Conservation (phyloP, 2,329 filamentous ascomycete genomes). For the Botrytis medusae region DNA sequence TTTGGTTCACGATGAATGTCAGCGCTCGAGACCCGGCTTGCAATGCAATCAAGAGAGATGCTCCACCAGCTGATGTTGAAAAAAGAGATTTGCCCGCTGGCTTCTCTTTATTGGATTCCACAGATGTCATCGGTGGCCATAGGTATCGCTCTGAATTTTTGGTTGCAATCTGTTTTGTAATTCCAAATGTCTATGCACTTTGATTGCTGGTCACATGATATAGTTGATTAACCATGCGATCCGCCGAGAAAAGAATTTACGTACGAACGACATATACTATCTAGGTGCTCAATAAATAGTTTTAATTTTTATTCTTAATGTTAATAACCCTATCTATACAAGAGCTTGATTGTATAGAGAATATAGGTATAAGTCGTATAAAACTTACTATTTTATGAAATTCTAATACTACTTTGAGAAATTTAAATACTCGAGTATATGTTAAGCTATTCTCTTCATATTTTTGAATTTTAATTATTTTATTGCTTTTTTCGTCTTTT, state of each 20-base stretch:
- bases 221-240: neutral
- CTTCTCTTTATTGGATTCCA: neutral
- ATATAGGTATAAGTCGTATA: no score
- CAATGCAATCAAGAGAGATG: slow-evolving; percentile 67
- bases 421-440: no score
- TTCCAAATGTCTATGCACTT: neutral
- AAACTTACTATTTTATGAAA: no score
- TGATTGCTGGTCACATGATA: neutral
- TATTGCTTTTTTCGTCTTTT: no score
- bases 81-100: slow-evolving; percentile 11
- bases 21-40: slow-evolving; percentile 84
- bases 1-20: slow-evolving; percentile 89
- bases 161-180: neutral
- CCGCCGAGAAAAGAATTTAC: neutral
- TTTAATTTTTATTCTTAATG: neutral
- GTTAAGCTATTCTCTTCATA: no score
- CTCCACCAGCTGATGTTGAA: slow-evolving; percentile 33
- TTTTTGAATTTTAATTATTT: no score
- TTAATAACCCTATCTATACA: neutral
- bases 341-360: neutral
- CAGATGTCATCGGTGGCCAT: slow-evolving; percentile 3
- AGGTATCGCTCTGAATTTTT: neutral
- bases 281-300: neutral
- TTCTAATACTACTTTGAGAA: no score
- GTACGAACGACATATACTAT: neutral